These are phyloP conservation scores for Xylariaceae sp. DNA, from an alignment of 2,329 filamentous ascomycete genomes.

Conservation along the genomic window DNA sequence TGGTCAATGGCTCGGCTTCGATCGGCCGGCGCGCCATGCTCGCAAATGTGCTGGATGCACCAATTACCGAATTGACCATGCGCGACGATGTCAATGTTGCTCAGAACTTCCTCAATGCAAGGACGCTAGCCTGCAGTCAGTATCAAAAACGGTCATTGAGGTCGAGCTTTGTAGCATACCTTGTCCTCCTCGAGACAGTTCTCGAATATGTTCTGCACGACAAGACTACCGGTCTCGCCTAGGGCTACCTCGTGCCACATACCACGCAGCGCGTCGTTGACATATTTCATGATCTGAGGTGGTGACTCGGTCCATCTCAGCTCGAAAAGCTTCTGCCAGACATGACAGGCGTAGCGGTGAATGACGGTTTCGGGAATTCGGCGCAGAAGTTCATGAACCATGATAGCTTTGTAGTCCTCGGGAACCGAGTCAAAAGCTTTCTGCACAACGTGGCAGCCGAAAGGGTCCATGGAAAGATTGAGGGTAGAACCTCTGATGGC, in stretches of 20 bases:
- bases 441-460: conserved; percentile 96
- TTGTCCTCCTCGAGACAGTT: conserved; percentile 99
- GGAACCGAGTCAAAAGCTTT: conserved; percentile 98
- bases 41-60: conserved; percentile 99
- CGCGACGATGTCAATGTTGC: conserved; percentile 90
- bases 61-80: conserved; percentile 98
- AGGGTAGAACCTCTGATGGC: conserved; percentile 91
- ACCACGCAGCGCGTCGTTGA: conserved; percentile 87
- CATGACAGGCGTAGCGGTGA: conserved; percentile 96
- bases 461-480: conserved; percentile 94
- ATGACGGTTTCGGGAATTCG: conserved; percentile 97
- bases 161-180: conserved; percentile 45
- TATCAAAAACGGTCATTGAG: neutral
- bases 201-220: conserved; percentile 99
- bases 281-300: conserved; percentile 96
- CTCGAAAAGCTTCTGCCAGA: conserved; percentile 99
- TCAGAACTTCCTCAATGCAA: conserved; percentile 92
- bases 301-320: conserved; percentile 91
- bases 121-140: conserved; percentile 58
- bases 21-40: conserved; percentile 86
- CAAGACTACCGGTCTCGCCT: conserved; percentile 92
- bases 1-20: conserved; percentile 92
- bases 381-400: conserved; percentile 95
- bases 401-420: conserved; percentile 94
- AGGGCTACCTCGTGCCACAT: conserved; percentile 99